Evolutionary conservation across 2,329 filamentous ascomycete species (phyloP).

Genomic region (Colletotrichum spinosum): DNA sequence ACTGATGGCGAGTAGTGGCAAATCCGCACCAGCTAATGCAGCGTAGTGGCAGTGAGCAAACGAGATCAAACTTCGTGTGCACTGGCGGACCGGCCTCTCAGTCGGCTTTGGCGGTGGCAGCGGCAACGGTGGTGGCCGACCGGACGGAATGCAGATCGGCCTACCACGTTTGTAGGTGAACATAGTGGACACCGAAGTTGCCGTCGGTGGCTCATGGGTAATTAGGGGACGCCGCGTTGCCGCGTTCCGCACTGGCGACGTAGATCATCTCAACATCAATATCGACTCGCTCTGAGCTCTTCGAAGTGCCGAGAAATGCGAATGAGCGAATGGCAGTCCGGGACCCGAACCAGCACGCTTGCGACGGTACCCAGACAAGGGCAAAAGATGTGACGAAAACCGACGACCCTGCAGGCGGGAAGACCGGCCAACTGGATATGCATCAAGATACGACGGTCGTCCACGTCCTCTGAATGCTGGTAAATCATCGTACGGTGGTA

Average conservation of each 20-base stretch:
- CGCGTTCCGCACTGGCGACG: neutral
- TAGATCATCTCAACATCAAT: slow-evolving; percentile 10
- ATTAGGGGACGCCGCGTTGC: neutral
- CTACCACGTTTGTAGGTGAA: neutral
- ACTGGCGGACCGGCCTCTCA: neutral
- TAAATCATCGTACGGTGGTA: too few relatives aligned
- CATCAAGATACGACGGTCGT: neutral
- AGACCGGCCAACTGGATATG: neutral
- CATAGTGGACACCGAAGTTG: slow-evolving; percentile 1
- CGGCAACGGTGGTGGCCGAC: neutral
- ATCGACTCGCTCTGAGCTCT: neutral
- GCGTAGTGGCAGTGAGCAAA: neutral
- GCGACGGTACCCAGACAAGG: neutral
- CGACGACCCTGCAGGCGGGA: neutral
- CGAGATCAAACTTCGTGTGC: slow-evolving; percentile 11
- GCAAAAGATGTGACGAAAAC: slow-evolving; percentile 17
- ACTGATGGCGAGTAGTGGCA: slow-evolving; percentile 4
- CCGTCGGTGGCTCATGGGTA: neutral
- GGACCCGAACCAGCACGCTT: slow-evolving; percentile 5
- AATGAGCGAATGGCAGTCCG: neutral
- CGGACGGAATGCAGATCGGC: slow-evolving; percentile 15
- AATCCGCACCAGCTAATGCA: neutral
- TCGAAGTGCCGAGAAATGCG: neutral
- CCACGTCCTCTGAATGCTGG: neutral
- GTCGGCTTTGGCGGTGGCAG: neutral